phyloP scores from a whole-genome alignment of 2,329 filamentous ascomycete genomes.

The Penicillium sp. region DNA sequence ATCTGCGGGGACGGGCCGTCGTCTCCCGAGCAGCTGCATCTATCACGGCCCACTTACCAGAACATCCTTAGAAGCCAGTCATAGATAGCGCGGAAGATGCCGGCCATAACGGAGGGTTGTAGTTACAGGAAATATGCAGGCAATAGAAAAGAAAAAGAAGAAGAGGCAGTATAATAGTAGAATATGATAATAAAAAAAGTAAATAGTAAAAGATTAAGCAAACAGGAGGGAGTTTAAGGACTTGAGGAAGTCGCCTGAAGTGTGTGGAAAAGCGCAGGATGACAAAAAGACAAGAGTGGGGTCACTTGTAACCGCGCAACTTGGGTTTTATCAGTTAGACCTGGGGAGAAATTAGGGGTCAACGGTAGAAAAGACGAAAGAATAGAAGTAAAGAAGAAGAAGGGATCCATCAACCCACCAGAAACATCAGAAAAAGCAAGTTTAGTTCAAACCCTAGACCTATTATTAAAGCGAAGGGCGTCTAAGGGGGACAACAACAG shows the following conservation, averaged over 20 bases:
- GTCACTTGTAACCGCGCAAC: slow-evolving; percentile 6
- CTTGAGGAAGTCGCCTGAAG: slow-evolving; percentile 8
- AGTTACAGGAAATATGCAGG: neutral
- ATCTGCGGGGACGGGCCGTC: slow-evolving; percentile 37
- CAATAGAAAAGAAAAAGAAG: slow-evolving; percentile 4
- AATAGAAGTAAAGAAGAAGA: slow-evolving; percentile 2
- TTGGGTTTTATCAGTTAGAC: neutral
- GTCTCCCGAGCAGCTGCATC: slow-evolving; percentile 27
- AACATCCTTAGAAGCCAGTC: slow-evolving; percentile 98
- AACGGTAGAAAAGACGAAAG: neutral
- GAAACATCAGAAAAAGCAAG: neutral
- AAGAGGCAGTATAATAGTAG: slow-evolving; percentile 1
- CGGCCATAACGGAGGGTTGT: slow-evolving; percentile 64
- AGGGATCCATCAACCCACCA: slow-evolving; percentile 1
- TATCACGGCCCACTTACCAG: slow-evolving; percentile 62
- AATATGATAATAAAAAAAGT: slow-evolving; percentile 9
- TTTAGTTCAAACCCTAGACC: neutral
- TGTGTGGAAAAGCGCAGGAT: slow-evolving; percentile 10
- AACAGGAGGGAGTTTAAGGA: slow-evolving; percentile 14
- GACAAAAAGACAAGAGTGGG: slow-evolving; percentile 19
- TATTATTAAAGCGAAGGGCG: neutral
- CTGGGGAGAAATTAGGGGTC: too few species aligned
- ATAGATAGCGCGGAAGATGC: slow-evolving; percentile 89
- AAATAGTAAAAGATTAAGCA: slow-evolving; percentile 1
- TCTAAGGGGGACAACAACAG: slow-evolving; percentile 1